Base-by-base conservation (phyloP, 495 filamentous ascomycete genomes). In the Letharia lupina region DNA sequence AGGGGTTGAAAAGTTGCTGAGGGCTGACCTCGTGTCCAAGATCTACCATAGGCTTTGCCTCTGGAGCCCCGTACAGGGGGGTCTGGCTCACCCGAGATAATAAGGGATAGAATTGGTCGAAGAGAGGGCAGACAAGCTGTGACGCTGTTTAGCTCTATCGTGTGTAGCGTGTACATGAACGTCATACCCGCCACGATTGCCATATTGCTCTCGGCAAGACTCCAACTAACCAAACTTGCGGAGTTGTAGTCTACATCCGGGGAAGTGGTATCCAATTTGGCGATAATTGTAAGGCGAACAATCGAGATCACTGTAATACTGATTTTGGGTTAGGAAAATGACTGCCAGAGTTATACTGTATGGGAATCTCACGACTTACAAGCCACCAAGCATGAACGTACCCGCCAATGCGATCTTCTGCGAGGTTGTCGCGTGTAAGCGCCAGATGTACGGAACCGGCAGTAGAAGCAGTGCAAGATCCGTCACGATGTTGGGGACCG, bases 401-500 rank as follows among this genome's bases (percentile, higher is more conserved):
- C 59, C 68, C 1, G 60, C 35, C 5, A 73, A 13, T 13, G 61
- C 59, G 5, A 70, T 58, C 59, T 78, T 80, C 66, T 80, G 73
- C 15, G 69, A 73, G 28, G 65, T 66, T 16, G 77, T 75, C 50
- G 80, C 76, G 1, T 78, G 77, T 16, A 83, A 68, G 0, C 70
- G 69, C 73, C 75, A 77, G 35, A 84, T 73, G 7, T 75, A 74
- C 9, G 80, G 81, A 54, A 86, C 73, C 0, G 84, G 84, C 57
- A 86, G 77, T 1, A 80, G 31, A 18, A 83, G 71, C 11, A 83
- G 74, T 9, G 77, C 72, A 11, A 75, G 68, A 69, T 83, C 80
- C 1, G 76, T 77, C 0, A 74, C 50, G 28, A 83, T 78, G 50
- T 83, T 81, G 4, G 77, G 76, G 10, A 79, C 68, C 13, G 59